Percentiles rank a stretch among this genome's conserved stretches.
These are phyloP conservation scores for Rhizophora apiculata DNA, from an alignment of 345 rosid species.

Conservation along the genomic window DNA sequence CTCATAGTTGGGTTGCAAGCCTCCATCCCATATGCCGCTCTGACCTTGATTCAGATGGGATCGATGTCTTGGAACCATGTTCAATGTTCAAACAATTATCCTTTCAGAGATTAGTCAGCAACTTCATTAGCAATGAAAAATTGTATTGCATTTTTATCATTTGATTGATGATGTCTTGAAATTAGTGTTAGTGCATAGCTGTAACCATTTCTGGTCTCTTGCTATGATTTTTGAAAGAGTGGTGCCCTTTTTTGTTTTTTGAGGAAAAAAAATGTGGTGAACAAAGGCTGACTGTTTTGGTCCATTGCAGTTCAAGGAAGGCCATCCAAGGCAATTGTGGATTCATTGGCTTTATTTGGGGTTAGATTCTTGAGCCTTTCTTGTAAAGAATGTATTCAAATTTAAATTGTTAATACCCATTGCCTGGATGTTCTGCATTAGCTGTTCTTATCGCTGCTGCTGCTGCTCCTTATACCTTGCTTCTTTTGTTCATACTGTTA, in stretches of 20 bases:
- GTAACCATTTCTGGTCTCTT: background rate
- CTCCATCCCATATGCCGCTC: no score
- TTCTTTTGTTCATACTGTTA: no score
- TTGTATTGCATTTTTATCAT: conserved; percentile 9
- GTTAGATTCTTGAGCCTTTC: conserved; percentile 44
- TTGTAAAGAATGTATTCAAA: background rate
- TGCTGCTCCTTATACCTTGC: no score
- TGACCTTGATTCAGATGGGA: no score
- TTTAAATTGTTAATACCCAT: background rate
- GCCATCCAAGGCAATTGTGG: conserved; percentile 83
- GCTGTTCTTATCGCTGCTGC: background rate
- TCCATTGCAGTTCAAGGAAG: conserved; percentile 79
- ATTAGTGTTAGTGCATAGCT: no score
- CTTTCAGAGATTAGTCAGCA: no score
- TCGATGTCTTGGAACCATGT: no score
- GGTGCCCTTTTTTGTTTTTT: background rate
- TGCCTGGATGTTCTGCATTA: background rate
- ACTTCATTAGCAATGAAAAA: background rate
- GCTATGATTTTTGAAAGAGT: background rate
- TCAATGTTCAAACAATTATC: no score
- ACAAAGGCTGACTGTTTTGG: conserved; percentile 2
- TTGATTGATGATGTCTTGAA: background rate
- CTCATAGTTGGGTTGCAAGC: no score
- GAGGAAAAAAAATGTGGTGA: background rate
- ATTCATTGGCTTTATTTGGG: conserved; percentile 93